Base-by-base conservation (phyloP, 495 filamentous ascomycete species). In the Chaetomium tenue region DNA sequence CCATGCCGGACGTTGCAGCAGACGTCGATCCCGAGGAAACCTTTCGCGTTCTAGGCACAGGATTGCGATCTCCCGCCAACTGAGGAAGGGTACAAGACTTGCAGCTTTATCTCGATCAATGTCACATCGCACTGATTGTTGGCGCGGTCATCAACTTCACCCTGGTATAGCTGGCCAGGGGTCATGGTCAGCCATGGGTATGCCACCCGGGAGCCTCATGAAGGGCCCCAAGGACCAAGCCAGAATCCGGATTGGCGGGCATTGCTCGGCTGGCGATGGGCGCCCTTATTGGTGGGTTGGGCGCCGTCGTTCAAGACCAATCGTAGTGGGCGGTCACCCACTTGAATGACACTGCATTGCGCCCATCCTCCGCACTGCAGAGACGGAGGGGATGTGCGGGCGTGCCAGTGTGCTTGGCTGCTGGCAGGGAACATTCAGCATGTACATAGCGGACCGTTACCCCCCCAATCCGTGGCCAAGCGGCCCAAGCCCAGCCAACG, bases 181-280 rank as follows among this genome's bases (percentile, higher is more conserved):
- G 20, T 48, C 57, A 33, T 11, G 25, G 20, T 20, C 25, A 25
- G 39, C 25, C 39, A 20, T 50, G 57, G 42, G 58, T 60, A 51
- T 50, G 44, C 26, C 44, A 51, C 58, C 46, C 58, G 30, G 46
- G 8, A 60, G 42, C 57, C 57, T 40, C 55, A 46, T 12, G 33
- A 37, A 37, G 55, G 40, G 40, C 12, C 26, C 22, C 55, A 12
- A 25, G 33, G 25, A 40, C 40, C n/a, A 40, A 40, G 13, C n/a
- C 54, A 57, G 11, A 5, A 11, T 9, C 12, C 33, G 15, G 57
- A 50, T 60, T 60, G 42, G 57, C 13, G 25, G 26, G n/a, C 5
- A 42, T 2, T 25, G n/a, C n/a, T 60, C 42, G 42, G 7, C 39
- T 44, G 57, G 26, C 3, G 25, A 22, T 4, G 6, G 23, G 12